Conservation (phyloP, 768 basidiomycete species). For the Mycena venus region DNA sequence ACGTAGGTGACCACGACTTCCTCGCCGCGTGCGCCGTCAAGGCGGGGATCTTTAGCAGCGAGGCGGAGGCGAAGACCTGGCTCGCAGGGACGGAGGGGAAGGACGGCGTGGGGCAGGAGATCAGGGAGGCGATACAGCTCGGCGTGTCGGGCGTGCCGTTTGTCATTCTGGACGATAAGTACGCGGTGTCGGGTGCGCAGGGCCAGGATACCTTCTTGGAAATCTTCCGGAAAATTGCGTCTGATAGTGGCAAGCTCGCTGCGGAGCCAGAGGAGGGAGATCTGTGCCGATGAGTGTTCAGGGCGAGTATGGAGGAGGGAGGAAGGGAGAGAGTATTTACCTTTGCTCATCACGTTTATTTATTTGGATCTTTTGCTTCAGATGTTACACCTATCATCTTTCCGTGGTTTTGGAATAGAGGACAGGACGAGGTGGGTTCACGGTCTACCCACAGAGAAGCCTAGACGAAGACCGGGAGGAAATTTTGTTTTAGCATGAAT, state of each 20-base stretch:
- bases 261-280: conserved; percentile 14
- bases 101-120: conserved; percentile 21
- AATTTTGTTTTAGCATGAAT: too few relatives aligned
- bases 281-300: conserved; percentile 3
- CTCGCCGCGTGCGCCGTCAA: conserved; percentile 22
- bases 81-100: conserved; percentile 8
- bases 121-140: conserved; percentile 15
- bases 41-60: conserved; percentile 19
- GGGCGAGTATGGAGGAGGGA: too few relatives aligned
- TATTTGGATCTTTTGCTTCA: too few relatives aligned
- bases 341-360: too few relatives aligned
- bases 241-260: conserved; percentile 14
- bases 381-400: too few relatives aligned
- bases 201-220: conserved; percentile 30
- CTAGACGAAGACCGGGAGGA: too few relatives aligned
- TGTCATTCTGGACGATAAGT: conserved; percentile 14
- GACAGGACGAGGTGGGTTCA: too few relatives aligned
- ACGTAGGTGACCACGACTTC: conserved; percentile 29
- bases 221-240: conserved; percentile 33
- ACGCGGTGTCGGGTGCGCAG: conserved; percentile 32
- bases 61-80: conserved; percentile 24
- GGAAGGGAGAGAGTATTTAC: too few relatives aligned
- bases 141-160: conserved; percentile 32
- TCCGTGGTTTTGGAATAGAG: too few relatives aligned
- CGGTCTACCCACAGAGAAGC: too few relatives aligned